phyloP scores from a whole-genome alignment of 768 basidiomycete species.

The Neoboletus brunneissimus region DNA sequence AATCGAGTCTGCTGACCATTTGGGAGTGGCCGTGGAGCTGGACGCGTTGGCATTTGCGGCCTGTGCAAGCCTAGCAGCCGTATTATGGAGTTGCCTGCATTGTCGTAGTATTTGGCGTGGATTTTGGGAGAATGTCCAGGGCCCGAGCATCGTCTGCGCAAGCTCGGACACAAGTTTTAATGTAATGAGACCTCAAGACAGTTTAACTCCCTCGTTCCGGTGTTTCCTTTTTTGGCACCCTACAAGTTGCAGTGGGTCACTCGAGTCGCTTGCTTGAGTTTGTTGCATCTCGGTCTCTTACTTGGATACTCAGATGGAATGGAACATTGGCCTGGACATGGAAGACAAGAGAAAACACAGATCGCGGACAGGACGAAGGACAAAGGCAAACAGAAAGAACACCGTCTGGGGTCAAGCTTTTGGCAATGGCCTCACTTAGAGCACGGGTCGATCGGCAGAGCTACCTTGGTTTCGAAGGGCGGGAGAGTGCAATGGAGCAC shows the following conservation, averaged over 20 bases:
- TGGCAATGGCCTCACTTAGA: conserved; percentile 54
- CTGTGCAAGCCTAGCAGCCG: conserved; percentile 34
- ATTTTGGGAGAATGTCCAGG: conserved; percentile 45
- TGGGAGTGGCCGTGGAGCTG: conserved; percentile 34
- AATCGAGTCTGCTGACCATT: conserved; percentile 84
- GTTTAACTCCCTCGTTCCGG: background rate
- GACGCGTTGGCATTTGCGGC: conserved; percentile 18
- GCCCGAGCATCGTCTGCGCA: conserved; percentile 50
- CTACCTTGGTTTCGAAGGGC: conserved; percentile 47
- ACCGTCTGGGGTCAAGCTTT: conserved; percentile 26
- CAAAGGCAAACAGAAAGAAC: conserved; percentile 26
- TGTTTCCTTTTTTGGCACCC: conserved; percentile 20
- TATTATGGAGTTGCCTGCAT: conserved; percentile 45
- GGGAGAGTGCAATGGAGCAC: conserved; percentile 54
- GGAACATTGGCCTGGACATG: conserved; percentile 68
- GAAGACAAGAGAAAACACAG: conserved; percentile 30
- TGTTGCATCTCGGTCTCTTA: conserved; percentile 16
- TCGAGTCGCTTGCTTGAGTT: conserved; percentile 20
- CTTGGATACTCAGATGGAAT: conserved; percentile 56
- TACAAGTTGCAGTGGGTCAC: background rate
- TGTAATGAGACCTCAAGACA: background rate
- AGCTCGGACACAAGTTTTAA: conserved; percentile 13
- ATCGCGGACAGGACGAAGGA: conserved; percentile 23
- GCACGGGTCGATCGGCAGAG: conserved; percentile 53
- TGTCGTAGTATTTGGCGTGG: conserved; percentile 32